Conservation (phyloP, 108 stramenopile genomes). For the Cyclostephanos tholiformis region DNA sequence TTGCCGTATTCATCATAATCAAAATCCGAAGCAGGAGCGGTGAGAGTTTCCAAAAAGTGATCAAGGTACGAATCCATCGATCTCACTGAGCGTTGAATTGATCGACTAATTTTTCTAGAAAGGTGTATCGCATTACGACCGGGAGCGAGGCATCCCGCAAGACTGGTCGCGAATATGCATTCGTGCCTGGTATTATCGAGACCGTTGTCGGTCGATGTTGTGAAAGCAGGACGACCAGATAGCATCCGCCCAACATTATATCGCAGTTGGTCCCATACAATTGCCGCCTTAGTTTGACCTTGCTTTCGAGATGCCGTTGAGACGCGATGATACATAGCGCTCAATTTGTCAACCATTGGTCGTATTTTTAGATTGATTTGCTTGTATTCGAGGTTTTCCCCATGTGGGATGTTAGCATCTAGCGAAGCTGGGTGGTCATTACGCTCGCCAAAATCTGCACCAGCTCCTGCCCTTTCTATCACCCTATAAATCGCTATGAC, state of each 20-base stretch:
- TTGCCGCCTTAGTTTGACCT: conserved; percentile 38
- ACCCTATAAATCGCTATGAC: conserved; percentile 68
- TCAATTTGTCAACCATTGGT: conserved; percentile 36
- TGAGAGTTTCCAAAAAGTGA: conserved; percentile 31
- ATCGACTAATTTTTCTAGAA: conserved; percentile 33
- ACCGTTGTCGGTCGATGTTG: neutral
- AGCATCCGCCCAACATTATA: conserved; percentile 30
- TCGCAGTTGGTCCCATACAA: conserved; percentile 38
- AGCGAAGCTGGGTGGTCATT: neutral
- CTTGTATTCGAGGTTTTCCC: conserved; percentile 3
- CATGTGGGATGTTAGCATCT: neutral
- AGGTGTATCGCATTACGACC: conserved; percentile 53
- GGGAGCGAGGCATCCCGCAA: conserved; percentile 59
- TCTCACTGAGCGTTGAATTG: conserved; percentile 37
- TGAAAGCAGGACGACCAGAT: conserved; percentile 30
- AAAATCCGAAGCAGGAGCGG: conserved; percentile 26
- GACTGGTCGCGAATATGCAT: conserved; percentile 68
- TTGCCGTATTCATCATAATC: conserved; percentile 24
- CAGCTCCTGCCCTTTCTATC: conserved; percentile 6
- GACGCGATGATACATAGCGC: conserved; percentile 35
- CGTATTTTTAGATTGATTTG: conserved; percentile 24
- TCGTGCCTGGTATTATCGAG: conserved; percentile 25
- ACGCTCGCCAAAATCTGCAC: neutral
- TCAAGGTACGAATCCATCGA: conserved; percentile 51
- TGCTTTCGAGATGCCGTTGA: conserved; percentile 35